These are phyloP conservation scores for Fusarium buxicola DNA, from an alignment of 2,329 filamentous ascomycete genomes.

Conservation along the genomic window DNA sequence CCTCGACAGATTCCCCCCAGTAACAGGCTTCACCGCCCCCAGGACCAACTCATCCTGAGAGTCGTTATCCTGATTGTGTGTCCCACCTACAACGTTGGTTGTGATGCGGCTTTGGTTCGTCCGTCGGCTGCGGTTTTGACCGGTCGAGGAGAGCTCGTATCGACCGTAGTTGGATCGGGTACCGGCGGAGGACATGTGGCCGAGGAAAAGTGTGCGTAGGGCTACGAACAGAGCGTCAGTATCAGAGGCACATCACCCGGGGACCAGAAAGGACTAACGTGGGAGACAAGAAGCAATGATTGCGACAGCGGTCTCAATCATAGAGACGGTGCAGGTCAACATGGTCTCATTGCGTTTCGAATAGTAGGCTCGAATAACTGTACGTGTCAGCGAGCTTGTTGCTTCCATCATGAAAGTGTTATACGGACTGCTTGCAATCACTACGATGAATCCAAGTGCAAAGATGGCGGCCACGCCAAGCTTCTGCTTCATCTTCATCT, in stretches of 20 bases:
- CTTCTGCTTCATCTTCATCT: constrained; percentile 50
- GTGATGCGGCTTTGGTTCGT: constrained; percentile 37
- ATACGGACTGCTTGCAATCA: constrained; percentile 47
- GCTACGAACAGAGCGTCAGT: constrained; percentile 11
- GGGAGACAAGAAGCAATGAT: constrained; percentile 56
- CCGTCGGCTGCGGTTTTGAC: constrained; percentile 32
- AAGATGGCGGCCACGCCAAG: constrained; percentile 49
- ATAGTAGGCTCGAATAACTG: constrained; percentile 51
- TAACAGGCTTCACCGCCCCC: neutral
- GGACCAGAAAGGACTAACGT: constrained; percentile 22
- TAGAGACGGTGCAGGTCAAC: constrained; percentile 53
- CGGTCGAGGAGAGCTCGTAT: constrained; percentile 39
- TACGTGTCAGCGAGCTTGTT: neutral
- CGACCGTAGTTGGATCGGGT: constrained; percentile 37
- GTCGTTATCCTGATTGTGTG: constrained; percentile 34
- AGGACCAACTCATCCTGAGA: constrained; percentile 42
- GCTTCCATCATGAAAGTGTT: accelerated
- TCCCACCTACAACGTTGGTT: constrained; percentile 41
- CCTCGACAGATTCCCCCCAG: neutral
- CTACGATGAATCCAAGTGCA: constrained; percentile 48
- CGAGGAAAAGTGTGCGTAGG: constrained; percentile 36
- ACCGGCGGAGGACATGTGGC: constrained; percentile 34
- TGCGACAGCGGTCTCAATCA: constrained; percentile 54
- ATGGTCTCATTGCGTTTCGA: constrained; percentile 51
- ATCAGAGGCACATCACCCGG: accelerated